phyloP scores from a whole-genome alignment of 306 rosid species.

The Cucumis melo region DNA sequence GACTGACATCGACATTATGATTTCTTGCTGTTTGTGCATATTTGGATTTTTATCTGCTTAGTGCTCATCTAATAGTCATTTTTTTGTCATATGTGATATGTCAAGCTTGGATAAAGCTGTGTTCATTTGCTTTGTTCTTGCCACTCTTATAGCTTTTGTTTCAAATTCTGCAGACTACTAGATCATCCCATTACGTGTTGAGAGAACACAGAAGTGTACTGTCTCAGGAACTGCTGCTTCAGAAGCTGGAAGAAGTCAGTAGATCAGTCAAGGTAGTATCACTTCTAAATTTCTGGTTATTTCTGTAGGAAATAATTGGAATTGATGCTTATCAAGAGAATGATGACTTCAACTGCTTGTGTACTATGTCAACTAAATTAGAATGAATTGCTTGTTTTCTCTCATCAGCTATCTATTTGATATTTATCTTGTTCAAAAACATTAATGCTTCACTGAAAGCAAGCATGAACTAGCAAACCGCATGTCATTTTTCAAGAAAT shows the following conservation, averaged over 20 bases:
- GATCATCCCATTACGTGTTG: constrained; percentile 33
- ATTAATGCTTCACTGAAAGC: neutral
- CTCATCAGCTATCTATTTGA: neutral
- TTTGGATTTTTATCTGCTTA: neutral
- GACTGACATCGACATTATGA: neutral
- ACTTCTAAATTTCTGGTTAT: neutral
- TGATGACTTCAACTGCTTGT: neutral
- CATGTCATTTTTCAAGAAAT: neutral
- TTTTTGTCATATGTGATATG: neutral
- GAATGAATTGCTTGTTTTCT: neutral
- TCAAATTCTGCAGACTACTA: constrained; percentile 32
- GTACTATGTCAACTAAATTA: neutral
- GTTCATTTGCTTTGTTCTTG: neutral
- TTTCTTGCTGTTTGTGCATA: neutral
- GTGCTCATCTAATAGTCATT: neutral
- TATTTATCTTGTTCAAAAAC: neutral
- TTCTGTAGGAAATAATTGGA: neutral
- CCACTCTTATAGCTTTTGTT: neutral
- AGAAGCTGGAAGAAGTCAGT: constrained; percentile 75
- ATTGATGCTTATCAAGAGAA: neutral
- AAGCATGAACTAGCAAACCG: neutral
- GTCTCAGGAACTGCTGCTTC: constrained; percentile 44
- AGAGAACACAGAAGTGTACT: constrained; percentile 32
- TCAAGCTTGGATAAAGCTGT: neutral
- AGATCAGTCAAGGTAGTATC: constrained; percentile 59